Percentiles rank a stretch among this genome's conserved stretches.
phyloP scores from a whole-genome alignment of 306 rosid genomes.

The apple (Malus domestica) region DNA sequence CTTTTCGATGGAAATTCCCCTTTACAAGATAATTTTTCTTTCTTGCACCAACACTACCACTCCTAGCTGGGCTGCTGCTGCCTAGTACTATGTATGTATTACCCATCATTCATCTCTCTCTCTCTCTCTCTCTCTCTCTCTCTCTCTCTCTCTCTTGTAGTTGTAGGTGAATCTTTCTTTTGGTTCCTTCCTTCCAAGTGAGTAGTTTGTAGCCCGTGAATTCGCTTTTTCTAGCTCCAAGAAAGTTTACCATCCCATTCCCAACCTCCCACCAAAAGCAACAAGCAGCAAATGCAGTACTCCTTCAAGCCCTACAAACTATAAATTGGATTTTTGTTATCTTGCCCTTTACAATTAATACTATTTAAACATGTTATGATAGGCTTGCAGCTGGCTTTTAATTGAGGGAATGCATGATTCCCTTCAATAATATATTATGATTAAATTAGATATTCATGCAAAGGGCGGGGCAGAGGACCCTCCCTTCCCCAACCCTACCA shows the following conservation, averaged over 20 bases:
- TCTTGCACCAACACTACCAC: not conserved
- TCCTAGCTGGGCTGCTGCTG: not conserved
- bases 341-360: not conserved
- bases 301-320: not conserved
- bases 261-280: not conserved
- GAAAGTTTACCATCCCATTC: conserved; percentile 11
- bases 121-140: not conserved
- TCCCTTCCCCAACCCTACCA: not conserved
- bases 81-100: not conserved
- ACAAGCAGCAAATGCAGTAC: not conserved
- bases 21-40: not conserved
- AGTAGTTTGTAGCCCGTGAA: conserved; percentile 12
- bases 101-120: not conserved
- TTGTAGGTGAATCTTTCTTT: conserved; percentile 10
- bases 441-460: not conserved
- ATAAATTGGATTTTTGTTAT: not conserved
- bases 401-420: not conserved
- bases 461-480: not conserved
- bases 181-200: conserved; percentile 4
- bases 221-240: not conserved
- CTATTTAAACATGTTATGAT: not conserved
- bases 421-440: not conserved
- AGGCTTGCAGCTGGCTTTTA: not conserved
- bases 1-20: not conserved
- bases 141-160: not conserved